Evolutionary conservation across 441 rosid genomes (phyloP).

Genomic region (Aleurites moluccanus): DNA sequence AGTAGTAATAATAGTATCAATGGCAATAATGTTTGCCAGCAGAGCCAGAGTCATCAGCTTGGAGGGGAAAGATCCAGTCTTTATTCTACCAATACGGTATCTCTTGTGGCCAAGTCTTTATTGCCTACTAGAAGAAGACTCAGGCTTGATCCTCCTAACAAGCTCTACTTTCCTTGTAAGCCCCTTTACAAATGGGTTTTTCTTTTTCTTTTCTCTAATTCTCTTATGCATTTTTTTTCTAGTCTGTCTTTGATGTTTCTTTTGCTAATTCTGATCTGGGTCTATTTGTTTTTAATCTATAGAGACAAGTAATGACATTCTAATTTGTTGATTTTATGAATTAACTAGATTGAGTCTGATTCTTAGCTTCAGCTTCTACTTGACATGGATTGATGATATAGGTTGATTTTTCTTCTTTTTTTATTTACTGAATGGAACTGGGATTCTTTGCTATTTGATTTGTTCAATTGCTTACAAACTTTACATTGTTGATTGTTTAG

Average conservation of each 20-base stretch:
- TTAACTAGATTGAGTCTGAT: background rate
- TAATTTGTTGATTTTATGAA: slow-evolving; percentile 4
- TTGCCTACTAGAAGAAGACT: slow-evolving; percentile 65
- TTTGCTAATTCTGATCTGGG: slow-evolving; percentile 18
- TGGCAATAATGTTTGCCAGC: slow-evolving; percentile 31
- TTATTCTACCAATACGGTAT: slow-evolving; percentile 40
- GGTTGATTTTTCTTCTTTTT: background rate
- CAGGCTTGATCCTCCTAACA: slow-evolving; percentile 67
- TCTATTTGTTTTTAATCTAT: background rate
- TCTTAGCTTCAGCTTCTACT: slow-evolving; percentile 6
- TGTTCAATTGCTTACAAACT: background rate
- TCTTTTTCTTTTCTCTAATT: background rate
- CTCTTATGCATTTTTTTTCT: background rate
- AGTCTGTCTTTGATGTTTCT: background rate
- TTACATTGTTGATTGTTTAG: background rate
- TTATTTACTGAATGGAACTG: background rate
- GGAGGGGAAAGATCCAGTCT: slow-evolving; percentile 36
- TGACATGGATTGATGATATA: background rate
- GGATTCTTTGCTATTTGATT: background rate
- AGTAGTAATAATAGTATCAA: slow-evolving; percentile 20
- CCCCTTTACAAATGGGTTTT: background rate
- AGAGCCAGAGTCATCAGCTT: slow-evolving; percentile 34
- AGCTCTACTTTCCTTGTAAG: slow-evolving; percentile 68
- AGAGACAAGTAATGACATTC: background rate
- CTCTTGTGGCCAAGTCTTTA: slow-evolving; percentile 60